Base-by-base conservation (phyloP, 495 filamentous ascomycete genomes). In the Astrothelium subdiscretum region DNA sequence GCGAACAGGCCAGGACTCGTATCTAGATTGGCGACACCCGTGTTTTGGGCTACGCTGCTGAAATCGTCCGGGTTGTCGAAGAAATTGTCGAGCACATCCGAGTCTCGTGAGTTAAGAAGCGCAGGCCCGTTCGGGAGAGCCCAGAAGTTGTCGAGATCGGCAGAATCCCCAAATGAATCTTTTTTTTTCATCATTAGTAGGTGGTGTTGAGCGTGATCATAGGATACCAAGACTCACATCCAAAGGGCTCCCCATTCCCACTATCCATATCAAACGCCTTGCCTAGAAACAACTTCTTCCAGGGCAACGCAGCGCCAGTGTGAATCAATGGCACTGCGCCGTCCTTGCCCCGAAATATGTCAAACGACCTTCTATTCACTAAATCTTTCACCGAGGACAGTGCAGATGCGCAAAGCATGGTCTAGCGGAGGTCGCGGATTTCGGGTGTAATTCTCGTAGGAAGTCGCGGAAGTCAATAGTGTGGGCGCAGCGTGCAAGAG, bases 261-360 rank as follows among this genome's bases (percentile, higher is more conserved):
- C 48, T 24, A 8, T 54, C 48, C 48, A 54, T 54, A 24, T 54
- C 48, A 3, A 54, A 8, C 48, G 24, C 48, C 24, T 54, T 54
- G 48, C 48, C 48, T 5, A 54, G 24, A n/a, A n/a, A n/a, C 24
- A 54, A 10, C 58, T 80, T 81, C 60, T 48, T 74, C 18, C 70
- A 61, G 40, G n/a, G 48, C 15, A 54, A 54, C 48, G 48, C 48
- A 54, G 48, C 48, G 48, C 48, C 48, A 54, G 48, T 54, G 24
- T 54, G 48, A 27, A 54, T 54, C 48, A 54, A 29, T 27, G 48
- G 48, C 48, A 54, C 48, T 15, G 15, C 48, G n/a, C 48, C 48
- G 48, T 54, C 48, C 48, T 54, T 54, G 26, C n/a, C 59, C 60
- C 65, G 57, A 57, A 59, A 64, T 51, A 65, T 61, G 60, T 59